These are phyloP conservation scores for Dovyalis caffra DNA, from an alignment of 345 rosid genomes.

Conservation along the genomic window DNA sequence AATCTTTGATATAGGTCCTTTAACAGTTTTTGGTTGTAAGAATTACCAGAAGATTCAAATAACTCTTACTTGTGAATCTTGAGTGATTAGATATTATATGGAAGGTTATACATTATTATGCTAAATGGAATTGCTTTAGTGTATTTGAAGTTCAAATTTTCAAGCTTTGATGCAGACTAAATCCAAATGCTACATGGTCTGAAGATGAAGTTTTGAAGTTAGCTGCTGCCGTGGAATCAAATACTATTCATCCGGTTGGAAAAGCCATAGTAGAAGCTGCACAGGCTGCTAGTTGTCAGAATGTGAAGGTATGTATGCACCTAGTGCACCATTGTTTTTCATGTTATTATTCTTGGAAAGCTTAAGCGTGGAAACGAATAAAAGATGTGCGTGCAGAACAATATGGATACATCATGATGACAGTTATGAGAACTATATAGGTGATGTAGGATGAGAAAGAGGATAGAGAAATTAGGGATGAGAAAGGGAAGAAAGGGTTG, in stretches of 20 bases:
- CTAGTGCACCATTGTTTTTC: neutral
- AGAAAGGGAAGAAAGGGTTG: too few species aligned
- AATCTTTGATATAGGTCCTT: neutral
- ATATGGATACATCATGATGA: neutral
- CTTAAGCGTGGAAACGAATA: neutral
- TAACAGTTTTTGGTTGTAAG: neutral
- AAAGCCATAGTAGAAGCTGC: conserved; percentile 94
- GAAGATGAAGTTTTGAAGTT: conserved; percentile 71
- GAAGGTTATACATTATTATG: neutral
- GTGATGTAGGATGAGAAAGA: neutral
- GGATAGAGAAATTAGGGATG: too few species aligned
- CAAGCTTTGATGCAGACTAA: conserved; percentile 45
- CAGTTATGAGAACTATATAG: neutral
- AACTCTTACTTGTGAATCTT: neutral
- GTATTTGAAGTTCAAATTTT: conserved; percentile 2
- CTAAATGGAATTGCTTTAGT: neutral
- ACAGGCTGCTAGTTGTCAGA: conserved; percentile 42
- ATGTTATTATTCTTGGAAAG: neutral
- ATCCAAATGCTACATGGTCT: conserved; percentile 40
- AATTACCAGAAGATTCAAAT: neutral
- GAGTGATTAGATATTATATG: neutral
- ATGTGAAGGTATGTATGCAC: conserved; percentile 47
- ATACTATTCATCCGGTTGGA: conserved; percentile 91
- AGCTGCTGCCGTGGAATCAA: conserved; percentile 92
- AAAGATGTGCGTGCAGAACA: neutral